Conservation (phyloP, 352 stramenopile genomes). For the Plasmopara halstedii region DNA sequence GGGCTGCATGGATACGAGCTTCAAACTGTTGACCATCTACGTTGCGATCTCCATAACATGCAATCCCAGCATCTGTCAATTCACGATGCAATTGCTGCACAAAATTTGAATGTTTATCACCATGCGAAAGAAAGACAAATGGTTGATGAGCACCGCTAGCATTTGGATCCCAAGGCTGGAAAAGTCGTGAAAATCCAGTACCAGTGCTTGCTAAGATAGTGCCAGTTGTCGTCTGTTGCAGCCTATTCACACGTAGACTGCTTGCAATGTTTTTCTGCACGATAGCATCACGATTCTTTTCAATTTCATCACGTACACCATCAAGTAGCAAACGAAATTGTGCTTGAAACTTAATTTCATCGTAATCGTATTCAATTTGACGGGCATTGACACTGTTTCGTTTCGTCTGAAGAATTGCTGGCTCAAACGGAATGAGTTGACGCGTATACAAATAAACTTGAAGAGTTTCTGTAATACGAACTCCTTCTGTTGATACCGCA, state of each 20-base stretch:
- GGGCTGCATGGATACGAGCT: conserved; percentile 63
- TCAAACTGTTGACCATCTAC: conserved; percentile 56
- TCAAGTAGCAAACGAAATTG: conserved; percentile 76
- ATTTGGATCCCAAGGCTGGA: conserved; percentile 49
- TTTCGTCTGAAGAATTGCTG: conserved; percentile 44
- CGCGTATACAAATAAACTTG: conserved; percentile 83
- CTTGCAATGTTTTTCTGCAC: conserved; percentile 35
- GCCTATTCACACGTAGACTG: conserved; percentile 14
- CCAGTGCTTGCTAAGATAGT: conserved; percentile 18
- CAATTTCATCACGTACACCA: conserved; percentile 76
- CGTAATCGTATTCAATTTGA: conserved; percentile 79
- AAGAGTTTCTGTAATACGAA: conserved; percentile 59
- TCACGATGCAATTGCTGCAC: conserved; percentile 60
- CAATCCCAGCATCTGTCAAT: conserved; percentile 39
- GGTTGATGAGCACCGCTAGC: conserved; percentile 23
- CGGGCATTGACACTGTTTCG: conserved; percentile 42
- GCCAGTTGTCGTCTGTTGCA: conserved; percentile 21
- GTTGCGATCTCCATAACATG: conserved; percentile 64
- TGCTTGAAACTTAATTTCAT: conserved; percentile 53
- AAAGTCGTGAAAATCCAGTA: conserved; percentile 45
- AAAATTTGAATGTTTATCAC: conserved; percentile 63
- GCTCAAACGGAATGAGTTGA: conserved; percentile 74
- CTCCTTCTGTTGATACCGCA: conserved; percentile 59
- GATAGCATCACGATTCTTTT: conserved; percentile 52
- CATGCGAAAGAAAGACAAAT: conserved; percentile 77